phyloP scores from a whole-genome alignment of 768 basidiomycete species.

The Cantharellus cinnabarinus region DNA sequence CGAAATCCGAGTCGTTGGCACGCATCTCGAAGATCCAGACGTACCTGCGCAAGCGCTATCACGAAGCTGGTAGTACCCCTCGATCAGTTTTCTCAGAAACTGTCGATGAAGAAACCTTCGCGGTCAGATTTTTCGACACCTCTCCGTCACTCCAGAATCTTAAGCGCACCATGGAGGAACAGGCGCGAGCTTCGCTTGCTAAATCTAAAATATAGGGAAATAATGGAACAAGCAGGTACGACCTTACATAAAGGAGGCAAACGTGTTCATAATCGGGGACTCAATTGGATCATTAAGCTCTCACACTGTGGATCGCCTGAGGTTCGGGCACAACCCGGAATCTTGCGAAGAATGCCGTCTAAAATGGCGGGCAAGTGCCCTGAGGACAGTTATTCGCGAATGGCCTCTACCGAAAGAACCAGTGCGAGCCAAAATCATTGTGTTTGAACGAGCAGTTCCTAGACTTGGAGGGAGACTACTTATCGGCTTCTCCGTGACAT shows the following conservation, averaged over 20 bases:
- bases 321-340: constrained; percentile 2
- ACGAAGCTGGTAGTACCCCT: neutral
- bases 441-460: constrained; percentile 3
- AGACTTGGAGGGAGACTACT: neutral
- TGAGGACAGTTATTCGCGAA: constrained; percentile 22
- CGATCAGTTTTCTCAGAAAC: neutral
- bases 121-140: constrained; percentile 18
- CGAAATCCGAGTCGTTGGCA: neutral
- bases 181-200: neutral
- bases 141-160: constrained; percentile 5
- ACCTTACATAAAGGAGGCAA: too few relatives aligned
- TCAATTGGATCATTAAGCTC: neutral
- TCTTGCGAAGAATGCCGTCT: constrained; percentile 17
- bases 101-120: neutral
- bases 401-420: constrained; percentile 24
- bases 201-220: too few relatives aligned
- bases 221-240: too few relatives aligned
- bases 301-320: neutral
- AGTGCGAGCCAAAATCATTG: constrained; percentile 10
- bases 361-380: neutral
- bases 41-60: neutral
- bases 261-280: neutral
- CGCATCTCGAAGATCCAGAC: neutral
- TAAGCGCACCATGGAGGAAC: neutral
- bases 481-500: constrained; percentile 1